Evolutionary conservation across 106 monocot genomes (phyloP).

Genomic region (Dendrobium officinale): DNA sequence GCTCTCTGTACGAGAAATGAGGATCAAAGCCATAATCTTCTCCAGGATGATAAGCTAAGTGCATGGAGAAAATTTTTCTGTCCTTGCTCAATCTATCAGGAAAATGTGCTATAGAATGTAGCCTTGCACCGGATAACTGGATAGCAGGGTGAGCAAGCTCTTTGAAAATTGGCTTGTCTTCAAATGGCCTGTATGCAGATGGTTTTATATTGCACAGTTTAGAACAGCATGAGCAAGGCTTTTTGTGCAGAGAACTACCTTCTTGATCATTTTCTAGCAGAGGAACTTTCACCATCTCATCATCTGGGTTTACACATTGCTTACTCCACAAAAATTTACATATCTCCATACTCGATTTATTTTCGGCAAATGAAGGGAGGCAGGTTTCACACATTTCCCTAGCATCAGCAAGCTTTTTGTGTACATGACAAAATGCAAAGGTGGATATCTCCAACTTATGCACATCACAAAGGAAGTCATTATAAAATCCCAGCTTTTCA

Average conservation of each 20-base stretch:
- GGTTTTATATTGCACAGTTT: constrained; percentile 18
- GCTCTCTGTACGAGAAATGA: constrained; percentile 29
- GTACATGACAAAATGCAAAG: constrained; percentile 42
- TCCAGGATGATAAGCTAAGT: constrained; percentile 7
- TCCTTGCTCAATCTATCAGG: constrained; percentile 5
- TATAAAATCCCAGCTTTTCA: constrained; percentile 43
- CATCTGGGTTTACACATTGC: constrained; percentile 14
- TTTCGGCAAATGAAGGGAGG: constrained; percentile 38
- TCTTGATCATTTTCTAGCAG: constrained; percentile 18
- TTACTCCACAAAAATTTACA: constrained; percentile 30
- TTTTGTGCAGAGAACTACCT: constrained; percentile 3
- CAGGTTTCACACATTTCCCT: constrained; percentile 58
- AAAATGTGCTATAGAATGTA: background rate
- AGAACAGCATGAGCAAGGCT: constrained; percentile 49
- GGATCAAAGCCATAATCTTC: constrained; percentile 12
- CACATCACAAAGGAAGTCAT: constrained; percentile 43
- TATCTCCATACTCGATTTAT: constrained; percentile 21
- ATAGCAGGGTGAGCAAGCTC: constrained; percentile 10
- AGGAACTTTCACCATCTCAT: constrained; percentile 24
- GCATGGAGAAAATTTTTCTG: constrained; percentile 1
- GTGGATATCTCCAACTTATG: constrained; percentile 79
- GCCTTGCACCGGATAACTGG: constrained; percentile 4
- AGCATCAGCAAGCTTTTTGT: constrained; percentile 48
- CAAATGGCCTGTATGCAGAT: constrained; percentile 16
- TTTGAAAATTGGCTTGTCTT: constrained; percentile 15